Evolutionary conservation across 768 basidiomycete genomes (phyloP).

Genomic region (Suillus placidus): DNA sequence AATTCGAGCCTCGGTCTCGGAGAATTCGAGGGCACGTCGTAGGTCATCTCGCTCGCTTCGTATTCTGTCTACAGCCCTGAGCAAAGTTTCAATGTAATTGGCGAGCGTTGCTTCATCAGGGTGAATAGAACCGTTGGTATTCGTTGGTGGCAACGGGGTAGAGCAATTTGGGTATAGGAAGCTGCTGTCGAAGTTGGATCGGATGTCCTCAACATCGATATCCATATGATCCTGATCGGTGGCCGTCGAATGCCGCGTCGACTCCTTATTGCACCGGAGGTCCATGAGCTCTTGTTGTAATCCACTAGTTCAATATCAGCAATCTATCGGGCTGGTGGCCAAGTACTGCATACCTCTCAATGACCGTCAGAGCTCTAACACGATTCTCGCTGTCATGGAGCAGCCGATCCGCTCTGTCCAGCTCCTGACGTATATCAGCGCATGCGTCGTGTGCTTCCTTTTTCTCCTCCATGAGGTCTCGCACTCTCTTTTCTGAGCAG

Average conservation of each 20-base stretch:
- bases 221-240: constrained; percentile 7
- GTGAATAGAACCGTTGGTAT: constrained; percentile 9
- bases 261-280: background rate
- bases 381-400: constrained; percentile 25
- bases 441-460: constrained; percentile 50
- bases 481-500: constrained; percentile 45
- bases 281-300: constrained; percentile 25
- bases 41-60: constrained; percentile 67
- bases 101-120: constrained; percentile 32
- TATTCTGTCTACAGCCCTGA: constrained; percentile 66
- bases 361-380: constrained; percentile 27
- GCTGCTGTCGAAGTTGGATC: constrained; percentile 8
- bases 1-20: constrained; percentile 68
- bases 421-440: constrained; percentile 39
- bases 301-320: constrained; percentile 17
- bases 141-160: constrained; percentile 5
- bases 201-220: constrained; percentile 5
- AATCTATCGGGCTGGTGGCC: constrained; percentile 4
- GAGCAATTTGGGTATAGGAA: constrained; percentile 4
- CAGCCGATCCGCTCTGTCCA: constrained; percentile 26
- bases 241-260: background rate
- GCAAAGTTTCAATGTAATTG: constrained; percentile 54
- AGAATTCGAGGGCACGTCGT: constrained; percentile 65
- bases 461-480: constrained; percentile 55
- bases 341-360: constrained; percentile 29